Conservation (phyloP, 805 yeast genomes). For the Starmerella sp. region DNA sequence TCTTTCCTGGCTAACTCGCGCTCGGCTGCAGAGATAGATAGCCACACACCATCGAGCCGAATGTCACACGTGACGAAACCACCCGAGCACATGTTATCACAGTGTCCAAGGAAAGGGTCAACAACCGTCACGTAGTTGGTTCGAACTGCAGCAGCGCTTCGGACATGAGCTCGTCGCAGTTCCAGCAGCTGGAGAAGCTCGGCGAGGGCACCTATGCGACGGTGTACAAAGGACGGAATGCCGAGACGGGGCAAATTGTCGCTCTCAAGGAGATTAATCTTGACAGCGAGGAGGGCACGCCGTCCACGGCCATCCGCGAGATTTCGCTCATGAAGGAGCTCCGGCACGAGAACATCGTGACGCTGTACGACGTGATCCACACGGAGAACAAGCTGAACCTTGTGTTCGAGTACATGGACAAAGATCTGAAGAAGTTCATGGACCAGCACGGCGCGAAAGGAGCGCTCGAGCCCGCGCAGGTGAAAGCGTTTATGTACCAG, state of each 20-base stretch:
- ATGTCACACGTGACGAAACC: neutral
- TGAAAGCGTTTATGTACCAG: slow-evolving; percentile 91
- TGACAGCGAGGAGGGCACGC: slow-evolving; percentile 97
- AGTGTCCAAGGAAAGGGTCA: neutral
- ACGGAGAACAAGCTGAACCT: slow-evolving; percentile 90
- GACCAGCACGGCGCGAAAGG: slow-evolving; percentile 69
- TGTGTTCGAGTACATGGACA: slow-evolving; percentile 88
- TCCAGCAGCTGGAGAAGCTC: slow-evolving; percentile 48
- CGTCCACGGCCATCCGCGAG: slow-evolving; percentile 95
- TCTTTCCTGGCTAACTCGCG: too few relatives aligned
- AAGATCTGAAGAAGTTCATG: slow-evolving; percentile 90
- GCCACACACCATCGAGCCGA: too few relatives aligned
- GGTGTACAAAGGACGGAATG: slow-evolving; percentile 88
- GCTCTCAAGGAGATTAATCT: slow-evolving; percentile 90
- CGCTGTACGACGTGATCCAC: slow-evolving; percentile 89
- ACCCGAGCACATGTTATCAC: slow-evolving; percentile 3
- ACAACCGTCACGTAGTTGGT: neutral
- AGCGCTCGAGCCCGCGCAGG: slow-evolving; percentile 58
- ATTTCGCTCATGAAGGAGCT: slow-evolving; percentile 91
- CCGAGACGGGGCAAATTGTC: slow-evolving; percentile 76
- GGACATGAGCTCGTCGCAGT: slow-evolving; percentile 26
- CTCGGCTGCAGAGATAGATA: too few relatives aligned
- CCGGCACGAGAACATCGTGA: slow-evolving; percentile 83
- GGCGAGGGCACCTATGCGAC: slow-evolving; percentile 98
- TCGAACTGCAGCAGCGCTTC: neutral